phyloP scores from a whole-genome alignment of 768 basidiomycete species.

The Suillus discolor region DNA sequence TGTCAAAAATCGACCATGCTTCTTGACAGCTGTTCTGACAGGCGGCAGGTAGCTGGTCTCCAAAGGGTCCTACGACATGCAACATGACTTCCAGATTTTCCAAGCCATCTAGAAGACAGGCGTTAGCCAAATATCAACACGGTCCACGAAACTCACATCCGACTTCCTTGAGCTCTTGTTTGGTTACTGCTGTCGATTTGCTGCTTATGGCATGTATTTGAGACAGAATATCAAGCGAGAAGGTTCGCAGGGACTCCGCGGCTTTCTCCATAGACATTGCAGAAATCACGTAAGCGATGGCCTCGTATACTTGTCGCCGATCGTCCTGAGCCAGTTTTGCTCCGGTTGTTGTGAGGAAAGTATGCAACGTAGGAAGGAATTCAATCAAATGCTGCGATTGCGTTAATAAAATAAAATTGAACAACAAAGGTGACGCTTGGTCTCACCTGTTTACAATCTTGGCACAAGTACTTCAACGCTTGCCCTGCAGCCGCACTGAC shows the following conservation, averaged over 20 bases:
- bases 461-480: constrained; percentile 94
- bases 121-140: constrained; percentile 12
- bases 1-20: constrained; percentile 83
- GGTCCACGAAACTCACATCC: constrained; percentile 53
- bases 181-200: constrained; percentile 57
- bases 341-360: constrained; percentile 82
- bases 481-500: constrained; percentile 94
- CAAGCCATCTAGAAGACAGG: constrained; percentile 60
- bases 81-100: constrained; percentile 96
- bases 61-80: constrained; percentile 76
- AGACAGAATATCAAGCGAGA: constrained; percentile 82
- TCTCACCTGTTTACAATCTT: constrained; percentile 88
- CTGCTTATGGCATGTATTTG: constrained; percentile 67
- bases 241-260: constrained; percentile 83
- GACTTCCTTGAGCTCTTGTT: constrained; percentile 69
- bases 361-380: constrained; percentile 89
- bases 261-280: constrained; percentile 91
- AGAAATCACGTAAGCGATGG: constrained; percentile 92
- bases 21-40: constrained; percentile 81
- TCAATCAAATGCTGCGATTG: constrained; percentile 77
- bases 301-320: constrained; percentile 90
- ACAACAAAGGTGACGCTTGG: background rate
- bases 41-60: constrained; percentile 76
- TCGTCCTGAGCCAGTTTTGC: constrained; percentile 84
- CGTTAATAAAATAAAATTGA: constrained; percentile 11